Evolutionary conservation across 2,329 filamentous ascomycete species (phyloP).

Genomic region (Thermothelomyces thermophilus): DNA sequence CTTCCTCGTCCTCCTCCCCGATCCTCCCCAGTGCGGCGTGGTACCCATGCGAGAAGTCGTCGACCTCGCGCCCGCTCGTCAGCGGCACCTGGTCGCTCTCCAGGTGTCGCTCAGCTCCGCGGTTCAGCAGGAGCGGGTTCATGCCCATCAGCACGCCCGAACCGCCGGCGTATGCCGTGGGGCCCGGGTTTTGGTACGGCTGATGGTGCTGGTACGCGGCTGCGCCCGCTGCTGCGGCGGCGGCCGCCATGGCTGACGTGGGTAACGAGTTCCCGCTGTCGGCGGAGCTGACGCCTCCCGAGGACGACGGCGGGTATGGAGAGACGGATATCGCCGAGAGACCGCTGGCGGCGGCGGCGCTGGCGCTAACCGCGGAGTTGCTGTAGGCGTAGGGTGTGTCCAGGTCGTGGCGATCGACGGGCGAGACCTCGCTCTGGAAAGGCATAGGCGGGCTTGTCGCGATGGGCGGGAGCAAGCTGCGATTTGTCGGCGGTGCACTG

Average conservation of each 20-base stretch:
- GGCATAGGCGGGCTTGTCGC: constrained; percentile 12
- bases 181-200: neutral
- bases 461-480: constrained; percentile 11
- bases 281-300: neutral
- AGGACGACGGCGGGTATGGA: constrained; percentile 17
- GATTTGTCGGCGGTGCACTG: neutral
- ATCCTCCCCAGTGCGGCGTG: constrained; percentile 35
- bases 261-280: neutral
- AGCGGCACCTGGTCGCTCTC: constrained; percentile 36
- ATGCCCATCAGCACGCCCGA: neutral
- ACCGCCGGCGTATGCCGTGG: constrained; percentile 19
- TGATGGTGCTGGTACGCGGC: no score
- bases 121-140: constrained; percentile 4
- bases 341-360: neutral
- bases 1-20: constrained; percentile 35
- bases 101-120: constrained; percentile 17
- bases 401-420: constrained; percentile 15
- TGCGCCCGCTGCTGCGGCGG: neutral
- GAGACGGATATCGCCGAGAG: constrained; percentile 13
- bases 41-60: constrained; percentile 41
- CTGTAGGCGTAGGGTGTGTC: constrained; percentile 20
- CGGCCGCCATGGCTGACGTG: neutral
- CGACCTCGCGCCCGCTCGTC: constrained; percentile 35
- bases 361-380: neutral
- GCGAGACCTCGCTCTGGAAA: constrained; percentile 19